phyloP scores from a whole-genome alignment of 257 asterid species.

The Perilla frutescens region DNA sequence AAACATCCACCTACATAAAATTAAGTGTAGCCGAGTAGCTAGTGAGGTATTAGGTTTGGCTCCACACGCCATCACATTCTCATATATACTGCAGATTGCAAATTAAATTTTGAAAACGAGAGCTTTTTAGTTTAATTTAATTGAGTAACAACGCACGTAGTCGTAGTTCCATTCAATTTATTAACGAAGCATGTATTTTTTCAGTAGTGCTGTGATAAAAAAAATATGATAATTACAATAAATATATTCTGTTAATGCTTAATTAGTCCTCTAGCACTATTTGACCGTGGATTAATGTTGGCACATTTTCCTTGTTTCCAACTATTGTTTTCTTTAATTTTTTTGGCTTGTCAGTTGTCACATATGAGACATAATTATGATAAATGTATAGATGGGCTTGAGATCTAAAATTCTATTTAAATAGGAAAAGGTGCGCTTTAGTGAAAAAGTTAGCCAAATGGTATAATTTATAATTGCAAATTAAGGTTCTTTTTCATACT shows the following conservation, averaged over 20 bases:
- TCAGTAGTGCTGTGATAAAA: slow-evolving; percentile 16
- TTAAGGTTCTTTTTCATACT: slow-evolving; percentile 4
- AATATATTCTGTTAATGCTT: slow-evolving; percentile 1
- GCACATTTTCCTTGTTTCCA: slow-evolving; percentile 24
- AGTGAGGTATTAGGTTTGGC: slow-evolving; percentile 27
- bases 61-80: slow-evolving; percentile 22
- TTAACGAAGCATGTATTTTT: neutral
- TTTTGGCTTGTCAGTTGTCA: neutral
- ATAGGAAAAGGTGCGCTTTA: slow-evolving; percentile 23
- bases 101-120: neutral
- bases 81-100: slow-evolving; percentile 4
- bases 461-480: slow-evolving; percentile 20
- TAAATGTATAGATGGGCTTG: neutral
- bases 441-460: neutral
- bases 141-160: neutral
- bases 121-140: slow-evolving; percentile 17
- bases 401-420: neutral
- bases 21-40: neutral
- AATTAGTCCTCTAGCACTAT: slow-evolving; percentile 23
- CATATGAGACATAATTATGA: neutral
- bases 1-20: neutral
- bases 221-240: neutral
- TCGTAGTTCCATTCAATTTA: neutral
- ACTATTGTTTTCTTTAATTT: neutral
- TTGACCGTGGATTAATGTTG: neutral